Evolutionary conservation across 2,329 filamentous ascomycete genomes (phyloP), one percentile per base, ranked within the genome.

Genomic region (Colletotrichum agaves): DNA sequence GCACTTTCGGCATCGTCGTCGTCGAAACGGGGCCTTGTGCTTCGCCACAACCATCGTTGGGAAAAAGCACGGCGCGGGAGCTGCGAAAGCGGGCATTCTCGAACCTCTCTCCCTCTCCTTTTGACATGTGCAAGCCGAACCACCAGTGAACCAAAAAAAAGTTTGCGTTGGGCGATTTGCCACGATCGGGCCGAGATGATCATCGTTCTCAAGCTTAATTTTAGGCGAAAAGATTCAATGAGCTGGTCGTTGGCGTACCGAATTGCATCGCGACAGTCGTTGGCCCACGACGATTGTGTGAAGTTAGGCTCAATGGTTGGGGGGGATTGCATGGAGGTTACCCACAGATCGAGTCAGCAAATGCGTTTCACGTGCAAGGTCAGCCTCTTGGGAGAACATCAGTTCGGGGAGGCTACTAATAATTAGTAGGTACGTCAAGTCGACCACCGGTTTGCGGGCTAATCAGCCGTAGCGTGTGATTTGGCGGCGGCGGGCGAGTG

Each of bases 331-430:
- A 43, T 35, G 41, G 43, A 31, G 50, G 27, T 19, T 55, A 55
- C 47, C 47, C 61, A 64, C 61, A 53, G 43, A 68, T 68, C 53
- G 65, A 68, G 65, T 68, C 65, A 65, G 47, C 63, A 13, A 49
- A 12, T n/a, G 39, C 17, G 65, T 59, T 67, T 67, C 61, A 67
- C 64, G 47, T 67, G 53, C 53, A 19, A 6, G 39, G 46, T 59
- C 65, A 52, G 33, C 10, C 23, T 47, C 31, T 31, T 41, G 19
- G 41, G 15, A 41, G 21, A 27, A 33, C 6, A 27, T 27, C 27
- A 27, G 27, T 27, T 27, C 27, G 27, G 23, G 23, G 23, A 27
- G 4, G 23, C 23, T 27, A 27, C n/a, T n/a, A n/a, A n/a, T n/a
- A n/a, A 41, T 44, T 21, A 57, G 37, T 44, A 33, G 17, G 37